Base-by-base conservation (phyloP, 257 asterid genomes). In the Primulina huaijiensis region DNA sequence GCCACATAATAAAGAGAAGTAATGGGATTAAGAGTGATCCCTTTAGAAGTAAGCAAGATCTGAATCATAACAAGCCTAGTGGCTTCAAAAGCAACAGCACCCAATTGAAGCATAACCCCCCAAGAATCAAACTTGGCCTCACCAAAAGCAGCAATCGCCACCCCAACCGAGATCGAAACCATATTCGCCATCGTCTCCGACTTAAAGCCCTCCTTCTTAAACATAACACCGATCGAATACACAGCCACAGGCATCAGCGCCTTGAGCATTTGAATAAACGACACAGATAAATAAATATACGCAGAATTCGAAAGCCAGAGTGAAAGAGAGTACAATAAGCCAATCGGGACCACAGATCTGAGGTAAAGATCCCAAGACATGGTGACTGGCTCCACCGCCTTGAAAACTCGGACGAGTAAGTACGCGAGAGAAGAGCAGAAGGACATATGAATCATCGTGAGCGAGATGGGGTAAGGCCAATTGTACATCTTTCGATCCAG, bases 51-150 rank as follows among this genome's bases (percentile, higher is more conserved):
- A 3, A 46, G 56, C 56, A 46, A 46, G 14, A 46, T 46, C 56
- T 46, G 56, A 46, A 46, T 46, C 56, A 46, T 46, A 46, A 46
- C 56, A 46, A 46, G 56, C 56, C 56, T 46, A 46, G 56, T 46
- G 20, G 56, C 56, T 20, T 46, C 56, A 16, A 46, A 46, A 46
- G 56, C 56, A 46, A 46, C 56, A 46, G 56, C 56, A 46, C 56
- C 56, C 20, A 46, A 46, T 46, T 46, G 56, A 46, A 46, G 56
- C 56, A 46, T 46, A 46, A 46, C 56, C 2, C 56, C 56, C 56
- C 56, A 46, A 46, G 56, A 46, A 46, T 46, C 56, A 46, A 46
- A 46, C 56, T 46, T 46, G 7, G 56, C 56, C 56, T 46, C 56
- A 16, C 56, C 56, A 46, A 46, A 46, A 46, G 56, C 56, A 46